These are phyloP conservation scores for Starmerella stigmatis DNA, from an alignment of 805 yeast genomes.

Conservation along the genomic window DNA sequence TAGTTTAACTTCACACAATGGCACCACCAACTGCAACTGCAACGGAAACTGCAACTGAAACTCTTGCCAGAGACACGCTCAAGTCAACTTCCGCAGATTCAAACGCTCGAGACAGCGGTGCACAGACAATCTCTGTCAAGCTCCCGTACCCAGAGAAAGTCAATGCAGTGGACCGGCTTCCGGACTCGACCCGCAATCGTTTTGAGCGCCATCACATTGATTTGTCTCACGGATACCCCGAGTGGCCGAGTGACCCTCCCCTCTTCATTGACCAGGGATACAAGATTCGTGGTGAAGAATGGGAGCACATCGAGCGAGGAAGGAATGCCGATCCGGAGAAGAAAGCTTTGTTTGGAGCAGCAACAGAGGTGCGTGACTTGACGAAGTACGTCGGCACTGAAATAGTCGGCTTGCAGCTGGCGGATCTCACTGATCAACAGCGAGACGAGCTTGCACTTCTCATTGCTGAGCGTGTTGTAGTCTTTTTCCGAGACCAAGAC, in stretches of 20 bases:
- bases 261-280: slow-evolving; percentile 9
- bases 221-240: slow-evolving; percentile 12
- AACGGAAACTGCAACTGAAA: slow-evolving; percentile 35
- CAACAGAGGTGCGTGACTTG: slow-evolving; percentile 35
- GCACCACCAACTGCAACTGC: slow-evolving; percentile 30
- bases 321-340: slow-evolving; percentile 14
- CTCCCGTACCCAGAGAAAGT: not conserved
- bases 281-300: slow-evolving; percentile 8
- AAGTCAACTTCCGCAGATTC: slow-evolving; percentile 37
- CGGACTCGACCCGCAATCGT: slow-evolving; percentile 7
- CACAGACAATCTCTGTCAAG: not conserved
- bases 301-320: slow-evolving; percentile 15
- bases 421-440: slow-evolving; percentile 36
- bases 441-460: slow-evolving; percentile 40
- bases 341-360: slow-evolving; percentile 35
- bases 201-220: slow-evolving; percentile 11
- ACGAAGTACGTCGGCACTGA: slow-evolving; percentile 43
- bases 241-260: slow-evolving; percentile 10
- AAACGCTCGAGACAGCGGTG: slow-evolving; percentile 25
- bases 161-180: slow-evolving; percentile 4
- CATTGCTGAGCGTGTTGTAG: slow-evolving; percentile 42
- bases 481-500: slow-evolving; percentile 42
- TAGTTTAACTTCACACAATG: not conserved
- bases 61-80: slow-evolving; percentile 41
- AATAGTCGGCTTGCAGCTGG: slow-evolving; percentile 38